phyloP scores from a whole-genome alignment of 306 rosid genomes.

The barrel medic (Medicago truncatula) region MtrunA17r5.0-ANR NC_053046.1:24256501-24257000 shows the following conservation, averaged over 20 bases:
- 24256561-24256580: too few species aligned
- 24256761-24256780: neutral
- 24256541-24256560: too few species aligned
- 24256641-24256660: neutral
- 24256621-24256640: neutral
- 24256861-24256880: neutral
- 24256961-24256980: slow-evolving; percentile 23
- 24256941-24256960: slow-evolving; percentile 17
- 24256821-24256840: neutral
- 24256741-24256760: neutral
- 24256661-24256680: neutral
- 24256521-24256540: too few species aligned
- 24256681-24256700: neutral
- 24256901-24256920: neutral
- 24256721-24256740: neutral
- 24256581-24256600: too few species aligned
- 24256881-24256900: neutral
- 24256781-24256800: neutral
- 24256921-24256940: neutral
- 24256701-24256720: neutral
- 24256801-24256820: neutral
- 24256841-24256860: neutral
- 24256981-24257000: neutral
- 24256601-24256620: neutral
- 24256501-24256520: too few species aligned